Conservation (phyloP, 768 basidiomycete species). For the Mycena galericulata region DNA sequence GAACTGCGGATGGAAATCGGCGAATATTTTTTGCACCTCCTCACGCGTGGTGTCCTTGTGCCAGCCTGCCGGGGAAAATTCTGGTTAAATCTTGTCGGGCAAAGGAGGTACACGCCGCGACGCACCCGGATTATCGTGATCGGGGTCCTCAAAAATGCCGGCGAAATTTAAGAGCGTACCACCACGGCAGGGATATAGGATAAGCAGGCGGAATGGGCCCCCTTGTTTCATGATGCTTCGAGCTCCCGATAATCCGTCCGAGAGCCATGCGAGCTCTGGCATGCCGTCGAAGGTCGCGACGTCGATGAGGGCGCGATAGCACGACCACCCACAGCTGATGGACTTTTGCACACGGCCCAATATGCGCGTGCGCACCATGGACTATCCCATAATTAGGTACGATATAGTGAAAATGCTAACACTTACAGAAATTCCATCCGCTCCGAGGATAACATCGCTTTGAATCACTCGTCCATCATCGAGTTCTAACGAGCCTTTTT, state of each 20-base stretch:
- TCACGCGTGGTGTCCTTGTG: neutral
- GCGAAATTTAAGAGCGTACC: slow-evolving; percentile 6
- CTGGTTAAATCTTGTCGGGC: too few relatives aligned
- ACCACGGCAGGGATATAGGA: slow-evolving; percentile 2
- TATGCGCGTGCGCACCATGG: too few relatives aligned
- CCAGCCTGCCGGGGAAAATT: too few relatives aligned
- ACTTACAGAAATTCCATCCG: slow-evolving; percentile 43
- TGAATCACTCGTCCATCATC: slow-evolving; percentile 47
- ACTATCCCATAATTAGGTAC: neutral
- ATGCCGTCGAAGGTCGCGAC: neutral
- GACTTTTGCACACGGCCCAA: too few relatives aligned
- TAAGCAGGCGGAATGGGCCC: neutral
- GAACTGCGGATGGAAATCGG: slow-evolving; percentile 10
- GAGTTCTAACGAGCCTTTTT: slow-evolving; percentile 46
- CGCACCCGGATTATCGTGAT: too few relatives aligned
- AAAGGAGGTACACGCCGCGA: too few relatives aligned
- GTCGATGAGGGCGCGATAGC: slow-evolving; percentile 10
- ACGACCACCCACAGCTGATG: too few relatives aligned
- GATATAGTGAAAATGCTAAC: neutral
- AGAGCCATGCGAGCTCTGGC: slow-evolving; percentile 7
- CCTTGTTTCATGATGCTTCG: neutral
- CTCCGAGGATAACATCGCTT: slow-evolving; percentile 50
- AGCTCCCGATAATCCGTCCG: neutral
- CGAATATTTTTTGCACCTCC: neutral
- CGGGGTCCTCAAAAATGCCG: neutral